phyloP scores from a whole-genome alignment of 495 filamentous ascomycete genomes.

The Melanomma pulvis-pyrius region DNA sequence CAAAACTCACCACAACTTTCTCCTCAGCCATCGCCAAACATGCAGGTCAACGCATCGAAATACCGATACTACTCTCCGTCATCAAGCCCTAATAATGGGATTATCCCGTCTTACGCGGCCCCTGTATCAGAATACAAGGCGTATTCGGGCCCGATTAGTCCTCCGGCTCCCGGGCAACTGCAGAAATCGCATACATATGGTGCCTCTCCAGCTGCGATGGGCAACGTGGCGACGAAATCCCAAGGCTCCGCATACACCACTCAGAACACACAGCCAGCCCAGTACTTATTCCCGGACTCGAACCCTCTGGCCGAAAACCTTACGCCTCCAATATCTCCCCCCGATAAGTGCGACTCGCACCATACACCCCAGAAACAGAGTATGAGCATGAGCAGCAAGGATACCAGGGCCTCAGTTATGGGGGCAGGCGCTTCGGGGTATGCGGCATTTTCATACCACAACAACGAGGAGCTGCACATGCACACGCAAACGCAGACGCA shows the following conservation, averaged over 20 bases:
- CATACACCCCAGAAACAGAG: background rate
- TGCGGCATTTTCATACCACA: background rate
- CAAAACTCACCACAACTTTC: background rate
- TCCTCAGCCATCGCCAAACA: background rate
- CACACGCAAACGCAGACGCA: background rate
- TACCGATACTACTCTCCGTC: constrained; percentile 10
- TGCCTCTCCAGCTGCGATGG: background rate
- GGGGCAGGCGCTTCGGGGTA: background rate
- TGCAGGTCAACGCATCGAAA: background rate
- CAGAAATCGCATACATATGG: background rate
- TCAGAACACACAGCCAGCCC: background rate
- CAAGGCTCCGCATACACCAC: background rate
- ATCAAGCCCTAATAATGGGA: background rate
- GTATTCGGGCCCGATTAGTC: constrained; percentile 10
- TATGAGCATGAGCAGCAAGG: background rate
- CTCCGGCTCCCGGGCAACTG: background rate
- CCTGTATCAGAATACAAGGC: constrained; percentile 9
- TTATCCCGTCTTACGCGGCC: background rate
- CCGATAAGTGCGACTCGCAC: background rate
- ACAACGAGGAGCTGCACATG: background rate
- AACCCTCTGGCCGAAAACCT: background rate
- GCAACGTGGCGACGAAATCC: background rate
- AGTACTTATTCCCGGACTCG: background rate
- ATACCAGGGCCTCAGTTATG: background rate
- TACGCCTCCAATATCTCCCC: background rate